A percentile compares a stretch with the other conserved stretches of the same genome.
Evolutionary conservation across 2,329 filamentous ascomycete species (phyloP).

Genomic region (Lachnellula hyalina): DNA sequence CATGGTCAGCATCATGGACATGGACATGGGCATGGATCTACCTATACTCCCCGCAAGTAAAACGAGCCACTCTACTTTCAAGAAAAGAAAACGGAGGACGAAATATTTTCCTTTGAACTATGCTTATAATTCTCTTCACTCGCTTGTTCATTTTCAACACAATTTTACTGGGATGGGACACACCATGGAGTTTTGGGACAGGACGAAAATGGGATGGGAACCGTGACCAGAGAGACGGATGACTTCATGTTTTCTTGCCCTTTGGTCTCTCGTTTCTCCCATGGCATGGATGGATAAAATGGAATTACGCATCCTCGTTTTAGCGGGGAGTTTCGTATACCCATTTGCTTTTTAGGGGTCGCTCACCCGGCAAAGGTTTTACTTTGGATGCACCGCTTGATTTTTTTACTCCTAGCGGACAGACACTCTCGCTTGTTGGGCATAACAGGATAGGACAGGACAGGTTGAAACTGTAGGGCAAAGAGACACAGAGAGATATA

Average conservation of each 20-base stretch:
- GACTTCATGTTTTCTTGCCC: background rate
- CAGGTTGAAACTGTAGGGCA: too few relatives aligned
- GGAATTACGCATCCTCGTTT: background rate
- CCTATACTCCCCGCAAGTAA: background rate
- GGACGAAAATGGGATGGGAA: background rate
- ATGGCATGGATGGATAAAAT: background rate
- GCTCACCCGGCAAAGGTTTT: background rate
- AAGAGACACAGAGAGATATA: background rate
- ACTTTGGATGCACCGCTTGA: too few relatives aligned
- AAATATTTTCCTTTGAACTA: background rate
- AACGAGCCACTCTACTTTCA: background rate
- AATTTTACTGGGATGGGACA: background rate
- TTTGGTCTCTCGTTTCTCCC: background rate
- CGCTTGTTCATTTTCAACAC: background rate
- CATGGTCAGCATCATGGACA: background rate
- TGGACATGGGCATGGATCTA: background rate
- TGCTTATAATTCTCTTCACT: background rate
- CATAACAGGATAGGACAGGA: too few relatives aligned
- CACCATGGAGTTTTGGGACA: background rate
- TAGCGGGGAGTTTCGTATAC: background rate
- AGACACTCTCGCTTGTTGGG: too few relatives aligned
- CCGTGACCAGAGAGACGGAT: background rate
- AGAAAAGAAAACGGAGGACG: background rate
- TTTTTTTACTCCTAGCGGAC: too few relatives aligned
- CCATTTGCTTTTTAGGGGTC: background rate